phyloP scores from a whole-genome alignment of 805 yeast species.

The Cyberlindnera mycetangii region DNA sequence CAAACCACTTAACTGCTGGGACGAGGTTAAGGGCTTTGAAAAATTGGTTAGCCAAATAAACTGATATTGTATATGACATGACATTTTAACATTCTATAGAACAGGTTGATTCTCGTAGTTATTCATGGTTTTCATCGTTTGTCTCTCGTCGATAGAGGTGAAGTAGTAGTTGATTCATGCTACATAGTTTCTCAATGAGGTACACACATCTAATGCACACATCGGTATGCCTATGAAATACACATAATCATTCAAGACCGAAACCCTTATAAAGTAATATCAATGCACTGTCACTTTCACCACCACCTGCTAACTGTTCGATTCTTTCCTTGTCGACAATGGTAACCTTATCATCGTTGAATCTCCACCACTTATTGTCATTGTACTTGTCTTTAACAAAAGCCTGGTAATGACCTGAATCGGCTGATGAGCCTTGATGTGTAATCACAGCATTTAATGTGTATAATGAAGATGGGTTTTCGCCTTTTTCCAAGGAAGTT shows the following conservation, averaged over 20 bases:
- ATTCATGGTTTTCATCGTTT: too few relatives aligned
- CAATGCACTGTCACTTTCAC: slow-evolving; percentile 95
- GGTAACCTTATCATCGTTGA: slow-evolving; percentile 87
- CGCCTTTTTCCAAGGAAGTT: slow-evolving; percentile 50
- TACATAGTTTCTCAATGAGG: not conserved
- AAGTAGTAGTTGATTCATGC: too few relatives aligned
- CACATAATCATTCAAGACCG: slow-evolving; percentile 45
- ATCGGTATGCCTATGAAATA: not conserved
- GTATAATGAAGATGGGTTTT: slow-evolving; percentile 85
- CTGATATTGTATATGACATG: slow-evolving; percentile 4
- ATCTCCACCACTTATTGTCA: slow-evolving; percentile 88
- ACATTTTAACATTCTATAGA: slow-evolving; percentile 3
- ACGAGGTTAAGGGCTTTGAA: slow-evolving; percentile 69
- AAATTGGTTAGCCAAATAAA: slow-evolving; percentile 49
- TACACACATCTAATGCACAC: too few relatives aligned
- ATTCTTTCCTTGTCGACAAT: slow-evolving; percentile 77
- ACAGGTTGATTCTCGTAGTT: not conserved
- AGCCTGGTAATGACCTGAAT: slow-evolving; percentile 95
- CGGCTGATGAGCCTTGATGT: slow-evolving; percentile 94
- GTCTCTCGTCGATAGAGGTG: too few relatives aligned
- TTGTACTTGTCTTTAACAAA: slow-evolving; percentile 73
- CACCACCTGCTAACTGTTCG: slow-evolving; percentile 91
- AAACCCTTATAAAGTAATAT: slow-evolving; percentile 81
- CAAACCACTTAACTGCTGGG: slow-evolving; percentile 77
- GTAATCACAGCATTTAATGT: slow-evolving; percentile 81